phyloP scores from a whole-genome alignment of 306 rosid genomes.

The Dalbergia oliveri region DNA sequence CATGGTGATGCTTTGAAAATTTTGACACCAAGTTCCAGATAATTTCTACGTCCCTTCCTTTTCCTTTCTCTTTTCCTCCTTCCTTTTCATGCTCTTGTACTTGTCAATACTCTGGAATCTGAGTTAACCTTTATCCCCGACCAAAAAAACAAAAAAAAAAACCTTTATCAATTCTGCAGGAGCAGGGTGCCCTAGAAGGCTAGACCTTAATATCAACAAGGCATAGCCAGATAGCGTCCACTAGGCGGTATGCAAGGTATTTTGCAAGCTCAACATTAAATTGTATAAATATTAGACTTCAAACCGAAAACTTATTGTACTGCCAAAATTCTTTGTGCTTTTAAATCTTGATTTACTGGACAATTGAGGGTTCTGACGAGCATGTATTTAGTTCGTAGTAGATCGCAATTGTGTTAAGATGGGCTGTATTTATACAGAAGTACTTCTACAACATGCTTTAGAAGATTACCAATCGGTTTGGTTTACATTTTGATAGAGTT shows the following conservation, averaged over 20 bases:
- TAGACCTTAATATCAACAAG: slow-evolving; percentile 1
- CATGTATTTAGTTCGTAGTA: neutral
- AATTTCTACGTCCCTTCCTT: too few relatives aligned
- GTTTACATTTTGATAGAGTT: too few relatives aligned
- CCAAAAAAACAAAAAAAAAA: neutral
- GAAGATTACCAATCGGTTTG: neutral
- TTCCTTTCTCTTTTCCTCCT: neutral
- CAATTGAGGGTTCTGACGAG: neutral
- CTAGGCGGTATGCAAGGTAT: neutral
- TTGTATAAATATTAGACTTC: neutral
- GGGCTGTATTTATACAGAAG: neutral
- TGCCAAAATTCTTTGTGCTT: slow-evolving; percentile 7
- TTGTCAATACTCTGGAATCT: neutral
- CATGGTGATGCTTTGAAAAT: neutral
- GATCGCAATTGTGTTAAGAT: neutral
- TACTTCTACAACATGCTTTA: neutral
- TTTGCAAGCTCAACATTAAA: neutral
- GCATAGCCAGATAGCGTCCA: neutral
- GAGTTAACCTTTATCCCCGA: neutral
- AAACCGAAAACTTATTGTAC: neutral
- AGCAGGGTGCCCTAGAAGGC: neutral
- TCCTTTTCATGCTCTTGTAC: neutral
- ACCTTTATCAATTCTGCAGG: neutral
- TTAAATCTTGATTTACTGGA: neutral
- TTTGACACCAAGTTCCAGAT: neutral